Conservation (phyloP, 768 basidiomycete genomes). For the Lactarius akahatsu region DNA sequence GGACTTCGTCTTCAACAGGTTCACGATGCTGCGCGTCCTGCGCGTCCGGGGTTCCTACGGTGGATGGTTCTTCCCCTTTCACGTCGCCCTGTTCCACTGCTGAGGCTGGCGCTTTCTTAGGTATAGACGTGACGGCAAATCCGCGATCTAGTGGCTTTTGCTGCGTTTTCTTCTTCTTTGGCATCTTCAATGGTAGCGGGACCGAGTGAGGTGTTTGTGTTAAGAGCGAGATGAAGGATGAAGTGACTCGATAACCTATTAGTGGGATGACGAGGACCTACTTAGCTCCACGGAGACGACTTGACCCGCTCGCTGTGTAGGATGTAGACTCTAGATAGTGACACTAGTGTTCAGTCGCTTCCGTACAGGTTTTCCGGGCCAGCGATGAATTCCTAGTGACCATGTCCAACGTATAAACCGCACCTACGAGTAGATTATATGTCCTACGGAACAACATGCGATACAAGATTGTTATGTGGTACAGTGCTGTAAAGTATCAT, state of each 20-base stretch:
- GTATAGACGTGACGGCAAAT: slow-evolving; percentile 79
- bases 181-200: slow-evolving; percentile 44
- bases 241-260: not conserved
- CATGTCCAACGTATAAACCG: slow-evolving; percentile 1
- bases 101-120: slow-evolving; percentile 57
- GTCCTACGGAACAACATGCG: slow-evolving; percentile 29
- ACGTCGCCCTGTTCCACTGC: slow-evolving; percentile 29
- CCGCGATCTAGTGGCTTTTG: slow-evolving; percentile 72
- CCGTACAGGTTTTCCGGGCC: not conserved
- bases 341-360: not conserved
- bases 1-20: slow-evolving; percentile 30
- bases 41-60: not conserved
- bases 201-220: slow-evolving; percentile 1
- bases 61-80: slow-evolving; percentile 11
- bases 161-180: slow-evolving; percentile 85
- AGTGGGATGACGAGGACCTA: not conserved
- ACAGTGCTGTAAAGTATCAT: slow-evolving; percentile 27
- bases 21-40: slow-evolving; percentile 7
- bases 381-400: not conserved
- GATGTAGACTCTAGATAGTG: not conserved
- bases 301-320: not conserved
- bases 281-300: not conserved
- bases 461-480: slow-evolving; percentile 27
- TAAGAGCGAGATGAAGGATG: not conserved
- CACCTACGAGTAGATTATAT: slow-evolving; percentile 28